Evolutionary conservation across 176 grass and related monocot genomes (phyloP).

Genomic region (Oropetium thomaeum): DNA sequence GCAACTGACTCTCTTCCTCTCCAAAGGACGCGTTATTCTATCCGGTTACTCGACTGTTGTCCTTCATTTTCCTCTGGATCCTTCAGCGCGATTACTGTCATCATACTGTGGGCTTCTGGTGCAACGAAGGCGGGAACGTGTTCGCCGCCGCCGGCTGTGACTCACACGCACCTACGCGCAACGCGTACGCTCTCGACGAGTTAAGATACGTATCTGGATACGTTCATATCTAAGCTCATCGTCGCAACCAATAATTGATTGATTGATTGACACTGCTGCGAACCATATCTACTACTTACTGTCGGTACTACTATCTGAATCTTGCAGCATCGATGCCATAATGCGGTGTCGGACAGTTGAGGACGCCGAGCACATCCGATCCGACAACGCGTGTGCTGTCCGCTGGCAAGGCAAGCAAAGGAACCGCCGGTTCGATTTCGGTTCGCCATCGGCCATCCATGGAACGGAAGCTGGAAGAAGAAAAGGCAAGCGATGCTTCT

Average conservation of each 20-base stretch:
- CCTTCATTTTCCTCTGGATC: neutral
- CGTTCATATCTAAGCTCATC: neutral
- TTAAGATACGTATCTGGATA: neutral
- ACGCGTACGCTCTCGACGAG: too few species aligned
- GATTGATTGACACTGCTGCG: too few species aligned
- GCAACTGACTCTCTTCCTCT: too few species aligned
- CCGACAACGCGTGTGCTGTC: too few species aligned
- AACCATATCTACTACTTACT: neutral
- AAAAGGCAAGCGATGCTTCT: neutral
- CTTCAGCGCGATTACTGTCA: neutral
- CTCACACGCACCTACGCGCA: neutral
- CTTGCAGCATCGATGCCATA: too few species aligned
- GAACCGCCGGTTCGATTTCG: too few species aligned
- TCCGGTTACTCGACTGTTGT: too few species aligned
- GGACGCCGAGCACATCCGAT: neutral
- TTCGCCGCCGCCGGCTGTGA: too few species aligned
- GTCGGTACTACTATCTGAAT: too few species aligned
- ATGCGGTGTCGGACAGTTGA: too few species aligned
- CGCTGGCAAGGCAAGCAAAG: neutral
- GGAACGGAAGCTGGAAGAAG: slow-evolving; percentile 13
- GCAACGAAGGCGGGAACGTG: neutral
- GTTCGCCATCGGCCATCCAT: too few species aligned
- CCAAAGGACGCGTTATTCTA: too few species aligned
- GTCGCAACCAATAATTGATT: neutral
- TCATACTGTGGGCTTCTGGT: neutral